Percentiles rank a stretch among this genome's conserved stretches.
Evolutionary conservation across 306 rosid species (phyloP).

Genomic region (Fragaria nilgerrensis): DNA sequence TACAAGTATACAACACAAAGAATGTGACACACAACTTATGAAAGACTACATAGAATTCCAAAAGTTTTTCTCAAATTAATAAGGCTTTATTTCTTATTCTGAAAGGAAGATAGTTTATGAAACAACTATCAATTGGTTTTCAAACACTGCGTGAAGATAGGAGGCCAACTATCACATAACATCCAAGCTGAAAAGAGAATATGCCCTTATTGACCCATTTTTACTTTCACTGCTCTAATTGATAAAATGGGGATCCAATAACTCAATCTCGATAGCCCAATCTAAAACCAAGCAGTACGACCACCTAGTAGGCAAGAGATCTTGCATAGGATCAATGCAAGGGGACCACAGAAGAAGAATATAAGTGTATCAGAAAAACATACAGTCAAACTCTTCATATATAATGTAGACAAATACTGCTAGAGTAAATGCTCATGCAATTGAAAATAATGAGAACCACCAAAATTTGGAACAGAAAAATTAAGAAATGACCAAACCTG

Average conservation of each 20-base stretch:
- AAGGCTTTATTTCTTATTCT: not conserved
- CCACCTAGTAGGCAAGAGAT: not conserved
- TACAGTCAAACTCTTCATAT: not conserved
- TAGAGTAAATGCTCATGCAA: not conserved
- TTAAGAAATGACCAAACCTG: slow-evolving; percentile 57
- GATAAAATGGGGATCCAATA: not conserved
- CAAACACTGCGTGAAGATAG: not conserved
- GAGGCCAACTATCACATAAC: not conserved
- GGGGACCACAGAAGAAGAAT: not conserved
- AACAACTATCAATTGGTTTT: not conserved
- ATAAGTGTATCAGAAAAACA: not conserved
- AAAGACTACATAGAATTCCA: not conserved
- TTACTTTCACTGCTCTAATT: not conserved
- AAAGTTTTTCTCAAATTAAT: not conserved
- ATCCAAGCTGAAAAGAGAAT: not conserved
- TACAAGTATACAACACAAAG: not conserved
- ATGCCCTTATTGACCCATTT: not conserved
- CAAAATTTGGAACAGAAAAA: not conserved
- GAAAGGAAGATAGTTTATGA: not conserved
- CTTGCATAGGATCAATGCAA: not conserved
- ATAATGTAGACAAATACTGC: not conserved
- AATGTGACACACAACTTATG: not conserved
- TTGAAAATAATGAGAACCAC: not conserved
- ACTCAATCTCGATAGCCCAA: not conserved
- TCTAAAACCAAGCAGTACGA: not conserved